Base-by-base conservation (phyloP, 2,329 filamentous ascomycete species). In the Neophaeococcomyces mojaviensis region DNA sequence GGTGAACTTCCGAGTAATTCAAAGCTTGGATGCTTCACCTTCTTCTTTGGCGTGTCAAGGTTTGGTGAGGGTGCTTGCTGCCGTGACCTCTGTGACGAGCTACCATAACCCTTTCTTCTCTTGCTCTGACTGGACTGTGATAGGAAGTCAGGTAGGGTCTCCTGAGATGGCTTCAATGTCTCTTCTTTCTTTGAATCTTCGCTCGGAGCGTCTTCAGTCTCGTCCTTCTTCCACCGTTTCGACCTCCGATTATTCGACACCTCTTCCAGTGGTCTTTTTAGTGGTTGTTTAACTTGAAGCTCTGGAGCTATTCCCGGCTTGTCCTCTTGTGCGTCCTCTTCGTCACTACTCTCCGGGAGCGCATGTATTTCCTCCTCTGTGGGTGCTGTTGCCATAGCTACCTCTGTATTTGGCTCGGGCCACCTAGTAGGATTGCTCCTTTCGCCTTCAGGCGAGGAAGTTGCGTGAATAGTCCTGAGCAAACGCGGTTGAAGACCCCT, bases 341-440 rank as follows among this genome's bases (percentile, higher is more conserved):
- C 43, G 6, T 46, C 43, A 15, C 43, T 46, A 35, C 43, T 39
- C 18, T 39, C 43, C 8, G 43, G 43, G 4, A 18, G 36, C 13
- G 30, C 30, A 35, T 18, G 19, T 22, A 46, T 30, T 12, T 46
- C 43, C 7, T 31, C 32, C 3, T 38, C 34, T 24, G 24, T 19
- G 13, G 28, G n/a, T 28, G 18, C 12, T 12, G 16, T 26, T n/a
- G 30, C 22, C 13, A 19, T 33, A 10, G 24, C 41, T 30, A 32
- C 2, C 9, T n/a, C 16, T 15, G 6, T 16, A 5, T 10, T 20
- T 13, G 18, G 15, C 4, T 13, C 12, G 16, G 20, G 12, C 4
- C 8, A 20, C 18, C n/a, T 16, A 20, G 30, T 16, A 18, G 31
- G 22, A 24, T 6, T 35, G 16, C 16, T 24, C 4, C 18, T 19